Base-by-base conservation (phyloP, 108 stramenopile genomes). In the Schizochytrium sp. region DNA sequence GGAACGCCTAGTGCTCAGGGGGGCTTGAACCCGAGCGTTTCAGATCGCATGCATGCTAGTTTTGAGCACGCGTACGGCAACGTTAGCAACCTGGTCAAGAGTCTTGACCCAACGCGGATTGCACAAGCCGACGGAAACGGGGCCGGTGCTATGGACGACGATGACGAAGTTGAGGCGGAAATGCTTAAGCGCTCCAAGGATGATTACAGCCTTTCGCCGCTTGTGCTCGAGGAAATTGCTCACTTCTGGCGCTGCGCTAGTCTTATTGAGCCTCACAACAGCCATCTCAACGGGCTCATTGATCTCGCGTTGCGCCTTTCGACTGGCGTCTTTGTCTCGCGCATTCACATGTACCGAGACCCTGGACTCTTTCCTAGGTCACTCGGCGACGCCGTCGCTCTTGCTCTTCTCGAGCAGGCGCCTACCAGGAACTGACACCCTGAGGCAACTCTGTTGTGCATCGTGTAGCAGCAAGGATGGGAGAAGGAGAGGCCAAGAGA, bases 171-270 rank as follows among this genome's bases (percentile, higher is more conserved):
- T 69, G 63, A 41, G 34, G 34, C 14, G 41, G 41, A 28, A 41
- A 69, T 41, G 63, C 63, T 41, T 23, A 28, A 28, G 41, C 63
- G 10, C 6, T 12, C 8, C 1, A 57, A 57, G 55, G 55, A 57
- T 3, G 55, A 57, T 16, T 57, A 57, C 3, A 41, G 63, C 41
- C 63, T 69, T 18, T 69, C 63, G 41, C 63, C 63, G 8, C 34
- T 41, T 10, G 41, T 69, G 34, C 41, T 69, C 34, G 63, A 69
- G 41, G 63, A 69, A 23, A 69, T 69, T 10, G 14, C 76, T 18
- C 76, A 83, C 76, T 83, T 83, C 4, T 83, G 45, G 48, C 76
- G 76, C n/a, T 83, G 76, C 23, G 76, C 76, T 16, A 53, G n/a
- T 12, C 48, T 53, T 12, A 83, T 83, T 83, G 76, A 83, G 76